phyloP scores from a whole-genome alignment of 140 eudicot species.

The Bidens hawaiensis region DNA sequence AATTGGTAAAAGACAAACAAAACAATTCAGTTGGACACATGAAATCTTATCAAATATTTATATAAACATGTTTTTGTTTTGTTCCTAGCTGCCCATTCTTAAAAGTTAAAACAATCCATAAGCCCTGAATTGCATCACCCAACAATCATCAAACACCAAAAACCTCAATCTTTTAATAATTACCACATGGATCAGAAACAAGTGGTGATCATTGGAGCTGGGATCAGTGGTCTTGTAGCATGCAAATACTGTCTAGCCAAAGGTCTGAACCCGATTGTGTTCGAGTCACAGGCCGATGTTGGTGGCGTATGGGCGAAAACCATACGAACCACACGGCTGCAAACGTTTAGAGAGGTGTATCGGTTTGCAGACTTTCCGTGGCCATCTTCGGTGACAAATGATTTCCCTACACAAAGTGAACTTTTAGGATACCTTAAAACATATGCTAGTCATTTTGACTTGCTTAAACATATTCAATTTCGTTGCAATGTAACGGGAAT shows the following conservation, averaged over 20 bases:
- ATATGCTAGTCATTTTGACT: slow-evolving; percentile 40
- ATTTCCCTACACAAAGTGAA: slow-evolving; percentile 36
- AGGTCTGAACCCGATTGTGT: slow-evolving; percentile 48
- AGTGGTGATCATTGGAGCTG: slow-evolving; percentile 67
- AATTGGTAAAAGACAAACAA: neutral
- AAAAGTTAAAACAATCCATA: neutral
- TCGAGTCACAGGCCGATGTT: slow-evolving; percentile 39
- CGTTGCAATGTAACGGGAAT: slow-evolving; percentile 32
- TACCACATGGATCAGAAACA: slow-evolving; percentile 32
- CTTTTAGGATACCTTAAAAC: slow-evolving; percentile 36
- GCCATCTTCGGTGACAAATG: slow-evolving; percentile 36
- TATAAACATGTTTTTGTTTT: neutral
- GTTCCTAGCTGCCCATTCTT: neutral
- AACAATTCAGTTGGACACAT: too few relatives aligned
- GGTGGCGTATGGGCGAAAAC: slow-evolving; percentile 78
- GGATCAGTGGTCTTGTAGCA: slow-evolving; percentile 71
- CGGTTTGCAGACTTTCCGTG: slow-evolving; percentile 60
- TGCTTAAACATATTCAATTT: slow-evolving; percentile 35
- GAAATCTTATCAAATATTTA: neutral
- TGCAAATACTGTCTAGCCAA: slow-evolving; percentile 52
- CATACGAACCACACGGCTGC: slow-evolving; percentile 46
- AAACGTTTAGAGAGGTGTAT: slow-evolving; percentile 39
- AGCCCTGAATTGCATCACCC: neutral
- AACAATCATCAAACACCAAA: neutral
- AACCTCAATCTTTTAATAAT: neutral